A percentile compares a stretch with the other conserved stretches of the same genome.
Conservation (phyloP, 108 stramenopile genomes). For the Stephanodiscus minutulus region DNA sequence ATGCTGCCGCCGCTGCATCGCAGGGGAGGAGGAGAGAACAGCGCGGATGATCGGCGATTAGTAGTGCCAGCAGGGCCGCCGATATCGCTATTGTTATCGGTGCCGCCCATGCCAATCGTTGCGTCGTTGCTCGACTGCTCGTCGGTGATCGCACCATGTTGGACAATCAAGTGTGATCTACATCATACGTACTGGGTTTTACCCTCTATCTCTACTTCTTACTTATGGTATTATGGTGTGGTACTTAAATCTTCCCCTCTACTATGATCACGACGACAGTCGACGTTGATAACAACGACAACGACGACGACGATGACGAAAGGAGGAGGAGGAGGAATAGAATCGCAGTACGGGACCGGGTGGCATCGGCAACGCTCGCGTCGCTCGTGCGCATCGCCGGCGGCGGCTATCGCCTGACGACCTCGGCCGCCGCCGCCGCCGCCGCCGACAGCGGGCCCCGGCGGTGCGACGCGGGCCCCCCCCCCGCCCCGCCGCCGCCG, state of each 20-base stretch:
- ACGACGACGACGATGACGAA: too few species aligned
- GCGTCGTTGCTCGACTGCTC: neutral
- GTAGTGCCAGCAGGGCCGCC: too few species aligned
- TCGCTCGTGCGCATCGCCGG: slow-evolving; percentile 6
- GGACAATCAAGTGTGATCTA: neutral
- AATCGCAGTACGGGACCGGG: slow-evolving; percentile 2
- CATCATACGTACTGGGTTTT: too few species aligned
- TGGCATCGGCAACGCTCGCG: neutral
- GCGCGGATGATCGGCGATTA: too few species aligned
- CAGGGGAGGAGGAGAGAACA: neutral
- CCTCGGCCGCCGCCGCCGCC: neutral
- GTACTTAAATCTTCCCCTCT: too few species aligned
- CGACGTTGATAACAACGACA: too few species aligned
- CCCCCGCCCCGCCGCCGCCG: too few species aligned
- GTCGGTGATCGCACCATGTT: neutral
- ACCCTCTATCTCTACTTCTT: too few species aligned
- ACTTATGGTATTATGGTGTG: too few species aligned
- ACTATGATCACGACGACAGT: too few species aligned
- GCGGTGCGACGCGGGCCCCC: neutral
- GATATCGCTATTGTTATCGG: slow-evolving; percentile 1
- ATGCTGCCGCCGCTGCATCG: neutral
- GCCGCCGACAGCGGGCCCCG: neutral
- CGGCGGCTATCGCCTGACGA: slow-evolving; percentile 5
- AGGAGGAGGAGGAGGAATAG: too few species aligned
- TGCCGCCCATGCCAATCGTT: neutral